Evolutionary conservation across 2,329 filamentous ascomycete species (phyloP).

Genomic region (Cryphonectria parasitica): DNA sequence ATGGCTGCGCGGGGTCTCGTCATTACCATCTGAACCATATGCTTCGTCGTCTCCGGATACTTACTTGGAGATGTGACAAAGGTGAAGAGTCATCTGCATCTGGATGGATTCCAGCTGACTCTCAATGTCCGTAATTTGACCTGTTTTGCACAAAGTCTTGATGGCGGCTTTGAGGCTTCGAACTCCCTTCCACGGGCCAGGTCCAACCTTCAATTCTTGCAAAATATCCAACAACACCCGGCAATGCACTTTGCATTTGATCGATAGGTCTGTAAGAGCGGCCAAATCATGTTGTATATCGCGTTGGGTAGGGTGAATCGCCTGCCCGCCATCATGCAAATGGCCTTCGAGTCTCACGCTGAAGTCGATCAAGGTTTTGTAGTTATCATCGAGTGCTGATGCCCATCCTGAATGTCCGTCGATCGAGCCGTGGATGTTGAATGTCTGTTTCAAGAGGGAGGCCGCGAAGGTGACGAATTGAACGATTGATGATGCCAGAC

Average conservation of each 20-base stretch:
- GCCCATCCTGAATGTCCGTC: not conserved
- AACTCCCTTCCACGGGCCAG: not conserved
- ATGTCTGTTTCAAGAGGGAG: not conserved
- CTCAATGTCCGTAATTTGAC: not conserved
- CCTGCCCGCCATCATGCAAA: not conserved
- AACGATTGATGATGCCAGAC: not conserved
- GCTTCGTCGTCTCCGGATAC: not conserved
- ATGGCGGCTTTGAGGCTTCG: not conserved
- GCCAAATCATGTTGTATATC: not conserved
- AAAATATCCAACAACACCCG: not conserved
- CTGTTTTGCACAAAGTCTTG: not conserved
- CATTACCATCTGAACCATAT: not conserved
- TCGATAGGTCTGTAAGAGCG: not conserved
- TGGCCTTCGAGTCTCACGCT: not conserved
- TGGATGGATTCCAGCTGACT: not conserved
- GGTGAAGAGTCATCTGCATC: not conserved
- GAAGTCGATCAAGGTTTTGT: not conserved
- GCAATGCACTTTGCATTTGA: not conserved
- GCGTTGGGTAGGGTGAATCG: not conserved
- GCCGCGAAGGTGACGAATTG: not conserved
- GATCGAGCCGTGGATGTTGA: not conserved
- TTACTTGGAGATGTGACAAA: not conserved
- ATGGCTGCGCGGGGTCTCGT: not conserved
- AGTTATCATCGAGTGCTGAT: not conserved
- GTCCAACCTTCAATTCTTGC: not conserved